These are phyloP conservation scores for Dichotomopilus funicola DNA, from an alignment of 2,329 filamentous ascomycete genomes.

Conservation along the genomic window DNA sequence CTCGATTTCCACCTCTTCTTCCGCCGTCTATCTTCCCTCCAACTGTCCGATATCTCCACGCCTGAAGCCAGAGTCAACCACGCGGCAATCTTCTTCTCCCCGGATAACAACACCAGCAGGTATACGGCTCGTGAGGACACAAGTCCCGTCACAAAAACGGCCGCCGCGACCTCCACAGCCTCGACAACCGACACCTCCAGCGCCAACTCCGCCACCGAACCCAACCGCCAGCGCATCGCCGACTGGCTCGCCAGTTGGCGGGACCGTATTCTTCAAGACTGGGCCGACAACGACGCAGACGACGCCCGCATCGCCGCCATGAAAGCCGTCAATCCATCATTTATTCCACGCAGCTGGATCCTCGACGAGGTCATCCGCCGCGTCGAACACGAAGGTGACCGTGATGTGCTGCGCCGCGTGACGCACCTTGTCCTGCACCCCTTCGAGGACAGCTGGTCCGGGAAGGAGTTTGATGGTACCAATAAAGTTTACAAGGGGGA, in stretches of 20 bases:
- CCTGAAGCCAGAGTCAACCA: conserved; percentile 56
- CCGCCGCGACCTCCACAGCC: conserved; percentile 34
- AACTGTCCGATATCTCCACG: conserved; percentile 55
- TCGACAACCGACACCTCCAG: conserved; percentile 46
- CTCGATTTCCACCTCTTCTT: conserved; percentile 96
- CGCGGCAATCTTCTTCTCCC: conserved; percentile 73
- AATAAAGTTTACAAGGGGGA: conserved; percentile 44
- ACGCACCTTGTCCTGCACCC: conserved; percentile 81
- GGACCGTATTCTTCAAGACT: conserved; percentile 65
- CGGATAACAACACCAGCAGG: conserved; percentile 56
- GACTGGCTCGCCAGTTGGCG: conserved; percentile 81
- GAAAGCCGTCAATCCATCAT: conserved; percentile 87
- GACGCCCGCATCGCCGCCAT: conserved; percentile 62
- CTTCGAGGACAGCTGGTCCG: conserved; percentile 72
- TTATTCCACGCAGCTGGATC: conserved; percentile 84
- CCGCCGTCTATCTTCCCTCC: conserved; percentile 64
- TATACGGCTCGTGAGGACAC: conserved; percentile 21
- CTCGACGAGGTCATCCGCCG: conserved; percentile 87
- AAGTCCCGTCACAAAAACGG: conserved; percentile 26
- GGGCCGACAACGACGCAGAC: conserved; percentile 38
- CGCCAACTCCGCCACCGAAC: conserved; percentile 49
- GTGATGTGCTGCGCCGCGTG: conserved; percentile 67
- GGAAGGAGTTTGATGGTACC: conserved; percentile 36
- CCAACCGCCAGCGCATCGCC: conserved; percentile 60
- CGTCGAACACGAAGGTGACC: conserved; percentile 77